Evolutionary conservation across 2,329 filamentous ascomycete species (phyloP).

Genomic region (Pseudofabraea citricarpa): DNA sequence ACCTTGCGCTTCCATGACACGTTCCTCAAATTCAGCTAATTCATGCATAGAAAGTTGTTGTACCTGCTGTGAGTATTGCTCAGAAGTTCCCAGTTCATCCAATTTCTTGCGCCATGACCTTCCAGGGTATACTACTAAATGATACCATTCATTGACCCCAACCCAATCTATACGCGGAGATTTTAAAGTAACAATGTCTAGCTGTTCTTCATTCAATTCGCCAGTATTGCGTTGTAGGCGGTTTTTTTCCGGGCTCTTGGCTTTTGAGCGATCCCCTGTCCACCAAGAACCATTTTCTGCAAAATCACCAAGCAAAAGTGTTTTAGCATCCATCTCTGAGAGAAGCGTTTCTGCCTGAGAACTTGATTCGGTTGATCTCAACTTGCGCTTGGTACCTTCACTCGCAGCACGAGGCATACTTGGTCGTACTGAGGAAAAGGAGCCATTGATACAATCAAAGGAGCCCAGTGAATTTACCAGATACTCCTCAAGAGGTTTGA

Average conservation of each 20-base stretch:
- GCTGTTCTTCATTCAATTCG: slow-evolving; percentile 11
- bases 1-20: slow-evolving; percentile 57
- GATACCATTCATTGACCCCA: slow-evolving; percentile 70
- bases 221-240: slow-evolving; percentile 25
- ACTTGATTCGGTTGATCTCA: slow-evolving; percentile 26
- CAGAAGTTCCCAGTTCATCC: slow-evolving; percentile 41
- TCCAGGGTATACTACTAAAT: slow-evolving; percentile 62
- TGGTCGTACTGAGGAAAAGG: slow-evolving; percentile 57
- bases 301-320: slow-evolving; percentile 68
- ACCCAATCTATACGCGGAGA: slow-evolving; percentile 73
- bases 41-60: slow-evolving; percentile 16
- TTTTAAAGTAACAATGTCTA: slow-evolving; percentile 45
- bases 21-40: slow-evolving; percentile 41
- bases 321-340: slow-evolving; percentile 68
- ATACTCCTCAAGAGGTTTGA: slow-evolving; percentile 74
- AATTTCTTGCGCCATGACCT: slow-evolving; percentile 60
- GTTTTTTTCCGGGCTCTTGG: slow-evolving; percentile 30
- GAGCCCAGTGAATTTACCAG: slow-evolving; percentile 64
- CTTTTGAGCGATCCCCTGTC: slow-evolving; percentile 52
- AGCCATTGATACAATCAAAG: slow-evolving; percentile 68
- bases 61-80: slow-evolving; percentile 12
- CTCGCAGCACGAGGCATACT: slow-evolving; percentile 22
- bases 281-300: slow-evolving; percentile 82
- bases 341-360: slow-evolving; percentile 28
- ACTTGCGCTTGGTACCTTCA: slow-evolving; percentile 17